Evolutionary conservation across 768 basidiomycete genomes (phyloP).

Genomic region (Cystofilobasidium bisporidii): DNA sequence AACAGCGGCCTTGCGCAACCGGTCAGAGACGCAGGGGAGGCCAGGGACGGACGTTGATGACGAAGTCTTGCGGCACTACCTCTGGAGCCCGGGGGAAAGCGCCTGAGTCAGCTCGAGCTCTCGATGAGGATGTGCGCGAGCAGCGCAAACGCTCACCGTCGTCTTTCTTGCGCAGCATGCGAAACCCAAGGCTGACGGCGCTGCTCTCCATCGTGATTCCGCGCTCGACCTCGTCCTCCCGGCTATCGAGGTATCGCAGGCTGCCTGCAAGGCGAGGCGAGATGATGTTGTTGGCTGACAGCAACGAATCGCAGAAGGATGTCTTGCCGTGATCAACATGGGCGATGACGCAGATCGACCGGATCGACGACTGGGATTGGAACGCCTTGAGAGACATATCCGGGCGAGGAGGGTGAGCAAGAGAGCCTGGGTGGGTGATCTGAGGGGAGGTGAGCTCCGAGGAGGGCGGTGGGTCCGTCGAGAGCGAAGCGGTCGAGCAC

Average conservation of each 20-base stretch:
- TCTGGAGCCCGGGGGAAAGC: background rate
- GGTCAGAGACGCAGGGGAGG: background rate
- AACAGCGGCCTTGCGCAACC: background rate
- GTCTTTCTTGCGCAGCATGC: slow-evolving; percentile 31
- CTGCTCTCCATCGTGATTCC: slow-evolving; percentile 99
- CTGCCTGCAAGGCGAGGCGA: slow-evolving; percentile 90
- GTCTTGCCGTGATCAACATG: slow-evolving; percentile 61
- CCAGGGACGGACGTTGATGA: slow-evolving; percentile 26
- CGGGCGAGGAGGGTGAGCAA: too few relatives aligned
- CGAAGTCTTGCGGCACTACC: slow-evolving; percentile 27
- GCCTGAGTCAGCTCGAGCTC: too few relatives aligned
- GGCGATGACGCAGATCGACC: slow-evolving; percentile 28
- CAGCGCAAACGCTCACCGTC: slow-evolving; percentile 34
- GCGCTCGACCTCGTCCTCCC: slow-evolving; percentile 93
- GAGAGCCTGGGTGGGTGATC: background rate
- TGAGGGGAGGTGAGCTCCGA: background rate
- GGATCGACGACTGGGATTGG: slow-evolving; percentile 25
- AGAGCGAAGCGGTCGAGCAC: too few relatives aligned
- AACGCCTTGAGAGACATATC: slow-evolving; percentile 26
- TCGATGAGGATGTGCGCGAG: too few relatives aligned
- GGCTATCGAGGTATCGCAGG: slow-evolving; percentile 84
- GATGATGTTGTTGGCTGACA: slow-evolving; percentile 97
- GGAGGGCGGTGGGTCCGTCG: too few relatives aligned
- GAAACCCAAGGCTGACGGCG: slow-evolving; percentile 46
- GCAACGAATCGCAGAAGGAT: slow-evolving; percentile 74